Evolutionary conservation across 1,139 yeast genomes (phyloP), one percentile per base, ranked within the genome.

Genomic region (Kodamaea arcana): DNA sequence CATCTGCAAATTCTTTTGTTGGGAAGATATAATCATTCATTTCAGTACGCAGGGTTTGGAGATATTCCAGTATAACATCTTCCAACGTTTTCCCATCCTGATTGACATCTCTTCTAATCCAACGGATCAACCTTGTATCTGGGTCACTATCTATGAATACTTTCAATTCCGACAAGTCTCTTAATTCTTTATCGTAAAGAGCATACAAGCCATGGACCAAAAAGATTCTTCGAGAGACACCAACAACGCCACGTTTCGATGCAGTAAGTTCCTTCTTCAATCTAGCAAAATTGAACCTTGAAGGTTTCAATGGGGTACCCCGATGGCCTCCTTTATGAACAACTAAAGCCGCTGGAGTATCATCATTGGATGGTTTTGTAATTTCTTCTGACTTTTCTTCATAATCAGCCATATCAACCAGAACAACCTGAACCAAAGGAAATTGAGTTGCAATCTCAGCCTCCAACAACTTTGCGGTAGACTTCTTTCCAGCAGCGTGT

Each of bases 61-160:
- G 56, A 53, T 88, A 88, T 21, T 70, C 52, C 39, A 75, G 73
- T 21, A 88, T 57, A 20, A 86, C 67, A 1, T 56, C 51, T 29
- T 75, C 77, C 35, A 85, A 60, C 29, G 60, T 54, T 2, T 21
- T 24, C 14, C 41, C 39, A 0, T 47, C 46, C 5, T 38, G 36
- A 15, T 34, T 18, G 1, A 72, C 74, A 37, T 72, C 73, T 37
- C 72, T 50, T 41, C 67, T 53, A 27, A 79, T 83, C 85, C 92
- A 79, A 42, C 94, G 72, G 12, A 86, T 81, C 30, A 90, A 62
- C 40, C 97, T 64, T 4, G 85, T 78, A 54, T 90, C 97, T 1
- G 94, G 78, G 54, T 90, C 97, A 44, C 90, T 75, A 47, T 85
- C 94, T n/a, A 88, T 70, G 50, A 82, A 90, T 2, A 88, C 78